Evolutionary conservation across 495 filamentous ascomycete genomes (phyloP), one percentile per base, ranked within the genome.

Genomic region (Lasiosphaeria ovina): DNA sequence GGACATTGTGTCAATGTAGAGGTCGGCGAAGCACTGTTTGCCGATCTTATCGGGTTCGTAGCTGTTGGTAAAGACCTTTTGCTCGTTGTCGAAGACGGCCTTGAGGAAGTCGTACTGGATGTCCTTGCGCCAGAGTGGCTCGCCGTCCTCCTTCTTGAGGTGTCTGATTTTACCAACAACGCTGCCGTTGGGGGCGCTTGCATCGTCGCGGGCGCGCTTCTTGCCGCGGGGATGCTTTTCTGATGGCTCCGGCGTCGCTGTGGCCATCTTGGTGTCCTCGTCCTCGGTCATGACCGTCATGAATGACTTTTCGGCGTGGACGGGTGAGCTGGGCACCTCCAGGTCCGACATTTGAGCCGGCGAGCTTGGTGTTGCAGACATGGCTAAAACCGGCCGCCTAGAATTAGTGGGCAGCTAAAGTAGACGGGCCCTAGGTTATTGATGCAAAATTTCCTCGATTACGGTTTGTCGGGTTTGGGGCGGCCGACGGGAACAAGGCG

Each of bases 1-100:
- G 6, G 95, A 92, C 94, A 98, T 98, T 47, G 93, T 91, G 74
- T 98, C 93, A 69, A 98, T 91, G 75, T 98, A 98, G 52, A 98
- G 83, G 74, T 98, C 91, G 35, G 94, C 91, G 69, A 98, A 98
- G 63, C 88, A 94, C 69, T 92, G 83, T 61, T 87, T 86, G 64
- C 82, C 82, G 51, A 85, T 81, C 50, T 80, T 78, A 59, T 92
- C 87, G 8, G 83, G 81, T 60, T 88, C 87, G 73, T 89, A 90
- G 71, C 80, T 83, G 68, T 93, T 93, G 65, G 92, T 96, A 72
- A 98, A 98, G 63, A 90, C 91, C n/a, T 78, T 78, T 11, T 82
- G 84, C 57, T 89, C 81, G 72, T 98, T 86, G 69, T 96, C 89
- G 74, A 98, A 98, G 65, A 98, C 90, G 56, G 87, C 83, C 66